Evolutionary conservation across 176 grass and related monocot species (phyloP).

Genomic region (Rhipidocladum racemiflorum): DNA sequence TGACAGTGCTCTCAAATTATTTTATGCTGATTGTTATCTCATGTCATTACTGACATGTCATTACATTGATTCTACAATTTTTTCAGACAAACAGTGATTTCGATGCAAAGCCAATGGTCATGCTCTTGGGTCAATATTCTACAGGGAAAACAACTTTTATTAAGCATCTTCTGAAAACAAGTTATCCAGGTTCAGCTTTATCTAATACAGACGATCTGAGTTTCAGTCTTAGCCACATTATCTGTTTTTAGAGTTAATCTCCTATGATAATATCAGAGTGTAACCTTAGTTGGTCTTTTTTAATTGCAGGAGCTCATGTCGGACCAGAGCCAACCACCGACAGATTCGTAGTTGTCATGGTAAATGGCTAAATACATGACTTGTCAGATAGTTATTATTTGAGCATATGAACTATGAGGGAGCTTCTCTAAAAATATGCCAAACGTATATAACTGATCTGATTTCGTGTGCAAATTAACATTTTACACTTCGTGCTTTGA

Average conservation of each 20-base stretch:
- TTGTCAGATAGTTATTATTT: neutral
- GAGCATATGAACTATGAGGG: neutral
- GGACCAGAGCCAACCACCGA: constrained; percentile 97
- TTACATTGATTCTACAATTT: constrained; percentile 8
- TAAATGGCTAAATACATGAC: constrained; percentile 23
- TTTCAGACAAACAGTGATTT: constrained; percentile 95
- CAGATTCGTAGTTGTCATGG: constrained; percentile 98
- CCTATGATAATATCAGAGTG: neutral
- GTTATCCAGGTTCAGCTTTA: constrained; percentile 74
- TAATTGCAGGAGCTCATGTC: constrained; percentile 84
- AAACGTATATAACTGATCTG: too few relatives aligned
- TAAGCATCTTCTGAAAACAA: constrained; percentile 79
- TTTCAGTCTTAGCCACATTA: neutral
- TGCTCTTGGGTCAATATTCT: constrained; percentile 99
- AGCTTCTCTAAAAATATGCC: neutral
- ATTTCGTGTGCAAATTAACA: too few relatives aligned
- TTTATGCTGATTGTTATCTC: neutral
- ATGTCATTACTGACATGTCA: neutral
- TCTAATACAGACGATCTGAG: neutral
- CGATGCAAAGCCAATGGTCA: constrained; percentile 98
- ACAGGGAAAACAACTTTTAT: constrained; percentile 98
- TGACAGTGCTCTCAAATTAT: neutral
- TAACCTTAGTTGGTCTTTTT: constrained; percentile 9
- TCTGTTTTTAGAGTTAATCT: neutral
- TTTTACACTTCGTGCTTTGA: neutral